phyloP scores from a whole-genome alignment of 2,329 filamentous ascomycete species.

The Colletotrichum graminicola region DNA sequence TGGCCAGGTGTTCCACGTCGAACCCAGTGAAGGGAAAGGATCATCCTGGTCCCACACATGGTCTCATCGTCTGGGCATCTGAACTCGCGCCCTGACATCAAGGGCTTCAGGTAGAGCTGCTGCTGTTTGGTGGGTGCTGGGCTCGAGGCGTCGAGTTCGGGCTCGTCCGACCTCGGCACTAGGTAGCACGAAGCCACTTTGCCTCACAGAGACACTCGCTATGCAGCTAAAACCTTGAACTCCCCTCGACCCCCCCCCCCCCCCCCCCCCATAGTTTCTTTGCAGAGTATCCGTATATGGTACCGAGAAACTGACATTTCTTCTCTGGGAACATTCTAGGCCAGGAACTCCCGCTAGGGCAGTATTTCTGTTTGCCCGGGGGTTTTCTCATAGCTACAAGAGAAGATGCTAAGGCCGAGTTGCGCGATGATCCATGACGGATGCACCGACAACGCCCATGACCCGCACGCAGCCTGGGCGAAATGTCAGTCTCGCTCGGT shows the following conservation, averaged over 20 bases:
- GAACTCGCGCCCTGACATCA: conserved; percentile 34
- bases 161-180: conserved; percentile 39
- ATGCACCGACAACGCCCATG: conserved; percentile 5
- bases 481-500: conserved; percentile 12
- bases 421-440: conserved; percentile 8
- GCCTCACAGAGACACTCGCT: conserved; percentile 29
- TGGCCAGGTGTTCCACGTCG: conserved; percentile 9
- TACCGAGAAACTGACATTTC: background rate
- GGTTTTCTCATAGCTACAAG: background rate
- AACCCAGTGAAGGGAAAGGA: conserved; percentile 6
- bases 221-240: conserved; percentile 35
- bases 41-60: conserved; percentile 28
- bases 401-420: conserved; percentile 19
- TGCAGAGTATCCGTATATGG: background rate
- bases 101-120: conserved; percentile 30
- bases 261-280: background rate
- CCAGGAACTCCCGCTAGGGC: conserved; percentile 14
- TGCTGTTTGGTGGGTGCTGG: conserved; percentile 14
- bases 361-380: background rate
- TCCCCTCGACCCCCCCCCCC: background rate
- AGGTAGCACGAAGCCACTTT: conserved; percentile 32
- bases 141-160: conserved; percentile 25
- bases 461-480: conserved; percentile 2
- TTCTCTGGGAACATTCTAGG: conserved; percentile 25
- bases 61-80: conserved; percentile 24